Conservation (phyloP, 306 rosid species). For the Macrotyloma uniflorum region DNA sequence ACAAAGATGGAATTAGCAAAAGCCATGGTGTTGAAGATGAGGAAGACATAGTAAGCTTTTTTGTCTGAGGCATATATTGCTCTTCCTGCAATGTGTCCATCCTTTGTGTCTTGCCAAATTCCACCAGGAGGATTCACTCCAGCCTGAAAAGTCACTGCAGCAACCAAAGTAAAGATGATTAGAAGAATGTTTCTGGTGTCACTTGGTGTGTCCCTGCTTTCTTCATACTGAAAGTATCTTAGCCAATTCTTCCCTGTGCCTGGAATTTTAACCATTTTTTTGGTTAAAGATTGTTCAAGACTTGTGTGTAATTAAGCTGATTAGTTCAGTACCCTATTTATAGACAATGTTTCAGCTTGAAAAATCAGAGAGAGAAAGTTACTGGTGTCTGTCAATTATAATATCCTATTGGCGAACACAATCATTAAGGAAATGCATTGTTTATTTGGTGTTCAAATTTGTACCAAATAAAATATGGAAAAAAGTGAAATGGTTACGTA, state of each 20-base stretch:
- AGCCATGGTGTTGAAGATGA: slow-evolving; percentile 41
- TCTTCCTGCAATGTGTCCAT: slow-evolving; percentile 10
- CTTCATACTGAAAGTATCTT: slow-evolving; percentile 32
- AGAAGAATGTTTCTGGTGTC: slow-evolving; percentile 40
- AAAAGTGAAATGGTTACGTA: too few species aligned
- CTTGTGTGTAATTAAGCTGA: too few species aligned
- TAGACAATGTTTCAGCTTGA: neutral
- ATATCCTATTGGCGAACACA: neutral
- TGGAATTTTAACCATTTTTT: neutral
- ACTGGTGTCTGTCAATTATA: neutral
- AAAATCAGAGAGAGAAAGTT: neutral
- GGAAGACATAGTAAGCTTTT: slow-evolving; percentile 32
- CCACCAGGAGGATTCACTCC: slow-evolving; percentile 48
- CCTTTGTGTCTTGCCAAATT: slow-evolving; percentile 48
- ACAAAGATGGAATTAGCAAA: slow-evolving; percentile 36
- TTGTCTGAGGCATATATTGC: slow-evolving; percentile 28
- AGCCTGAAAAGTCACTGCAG: slow-evolving; percentile 36
- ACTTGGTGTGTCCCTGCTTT: neutral
- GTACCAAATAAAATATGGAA: too few species aligned
- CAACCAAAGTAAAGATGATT: slow-evolving; percentile 37
- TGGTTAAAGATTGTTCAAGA: neutral
- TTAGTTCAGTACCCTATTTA: neutral
- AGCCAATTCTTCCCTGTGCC: neutral
- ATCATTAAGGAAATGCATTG: too few species aligned
- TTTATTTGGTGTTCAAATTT: too few species aligned